A percentile compares a stretch with the other conserved stretches of the same genome.
Conservation (phyloP, 208 protist species). For the Acanthamoeba castellanii region DNA sequence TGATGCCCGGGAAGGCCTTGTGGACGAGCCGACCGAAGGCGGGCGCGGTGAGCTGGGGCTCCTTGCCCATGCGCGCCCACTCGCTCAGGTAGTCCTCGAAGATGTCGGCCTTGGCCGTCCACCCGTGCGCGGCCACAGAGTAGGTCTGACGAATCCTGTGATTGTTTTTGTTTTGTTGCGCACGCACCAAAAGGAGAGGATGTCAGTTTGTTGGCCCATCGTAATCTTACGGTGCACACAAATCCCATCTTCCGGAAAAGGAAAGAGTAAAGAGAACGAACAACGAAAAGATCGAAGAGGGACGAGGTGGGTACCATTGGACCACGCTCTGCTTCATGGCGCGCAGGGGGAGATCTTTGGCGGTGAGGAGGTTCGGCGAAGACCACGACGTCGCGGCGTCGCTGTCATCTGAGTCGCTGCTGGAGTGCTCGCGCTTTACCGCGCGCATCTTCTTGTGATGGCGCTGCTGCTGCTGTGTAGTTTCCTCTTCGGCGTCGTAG, state of each 20-base stretch:
- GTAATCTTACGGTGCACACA: neutral
- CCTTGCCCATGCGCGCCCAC: neutral
- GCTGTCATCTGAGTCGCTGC: neutral
- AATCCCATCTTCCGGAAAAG: neutral
- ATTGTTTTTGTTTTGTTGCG: too few relatives aligned
- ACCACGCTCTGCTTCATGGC: conserved; percentile 20
- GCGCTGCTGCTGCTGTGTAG: neutral
- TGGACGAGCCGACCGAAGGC: conserved; percentile 39
- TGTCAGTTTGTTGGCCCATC: neutral
- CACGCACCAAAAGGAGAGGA: neutral
- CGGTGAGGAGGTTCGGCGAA: neutral
- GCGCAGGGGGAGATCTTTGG: neutral
- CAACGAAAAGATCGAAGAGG: neutral
- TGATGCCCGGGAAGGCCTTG: conserved; percentile 42
- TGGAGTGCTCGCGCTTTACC: neutral
- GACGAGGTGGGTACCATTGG: neutral
- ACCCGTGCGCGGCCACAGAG: neutral
- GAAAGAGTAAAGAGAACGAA: neutral
- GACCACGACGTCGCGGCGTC: neutral
- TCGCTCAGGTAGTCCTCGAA: conserved; percentile 57
- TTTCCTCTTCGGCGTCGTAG: neutral
- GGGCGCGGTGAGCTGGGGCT: conserved; percentile 33
- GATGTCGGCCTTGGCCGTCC: conserved; percentile 31
- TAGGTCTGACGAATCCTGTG: conserved; percentile 4
- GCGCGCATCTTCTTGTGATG: neutral